phyloP scores from a whole-genome alignment of 2,329 filamentous ascomycete genomes.

The Xylariaceae sp. region DNA sequence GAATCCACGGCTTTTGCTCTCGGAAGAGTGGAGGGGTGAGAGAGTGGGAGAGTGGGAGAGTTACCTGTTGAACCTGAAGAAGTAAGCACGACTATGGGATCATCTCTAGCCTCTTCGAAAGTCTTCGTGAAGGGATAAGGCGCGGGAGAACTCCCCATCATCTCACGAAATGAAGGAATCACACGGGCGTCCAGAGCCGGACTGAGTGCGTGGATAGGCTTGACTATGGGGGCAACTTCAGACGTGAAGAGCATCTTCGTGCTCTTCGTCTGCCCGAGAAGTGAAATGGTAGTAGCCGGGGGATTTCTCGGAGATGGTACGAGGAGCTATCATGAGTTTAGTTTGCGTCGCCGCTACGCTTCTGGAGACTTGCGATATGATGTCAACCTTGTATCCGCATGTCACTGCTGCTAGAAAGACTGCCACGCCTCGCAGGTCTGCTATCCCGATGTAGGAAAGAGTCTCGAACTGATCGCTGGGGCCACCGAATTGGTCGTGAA shows the following conservation, averaged over 20 bases:
- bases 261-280: conserved; percentile 20
- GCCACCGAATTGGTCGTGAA: conserved; percentile 23
- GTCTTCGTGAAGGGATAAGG: conserved; percentile 17
- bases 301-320: conserved; percentile 24
- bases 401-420: conserved; percentile 34
- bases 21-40: too few relatives aligned
- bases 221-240: conserved; percentile 16
- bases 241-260: conserved; percentile 18
- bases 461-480: conserved; percentile 25
- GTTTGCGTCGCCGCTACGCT: neutral
- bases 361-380: neutral
- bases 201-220: neutral
- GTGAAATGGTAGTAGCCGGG: conserved; percentile 13
- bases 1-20: neutral
- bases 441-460: conserved; percentile 25
- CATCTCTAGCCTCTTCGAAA: conserved; percentile 21
- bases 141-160: conserved; percentile 16
- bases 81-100: conserved; percentile 23
- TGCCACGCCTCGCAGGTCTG: conserved; percentile 32
- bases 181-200: neutral
- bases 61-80: conserved; percentile 28
- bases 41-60: neutral
- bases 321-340: conserved; percentile 13
- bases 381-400: conserved; percentile 32
- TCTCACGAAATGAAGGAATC: conserved; percentile 21